phyloP scores from a whole-genome alignment of 192 early-diverging fungal genomes.

The Gamsiella multidivaricata region DNA sequence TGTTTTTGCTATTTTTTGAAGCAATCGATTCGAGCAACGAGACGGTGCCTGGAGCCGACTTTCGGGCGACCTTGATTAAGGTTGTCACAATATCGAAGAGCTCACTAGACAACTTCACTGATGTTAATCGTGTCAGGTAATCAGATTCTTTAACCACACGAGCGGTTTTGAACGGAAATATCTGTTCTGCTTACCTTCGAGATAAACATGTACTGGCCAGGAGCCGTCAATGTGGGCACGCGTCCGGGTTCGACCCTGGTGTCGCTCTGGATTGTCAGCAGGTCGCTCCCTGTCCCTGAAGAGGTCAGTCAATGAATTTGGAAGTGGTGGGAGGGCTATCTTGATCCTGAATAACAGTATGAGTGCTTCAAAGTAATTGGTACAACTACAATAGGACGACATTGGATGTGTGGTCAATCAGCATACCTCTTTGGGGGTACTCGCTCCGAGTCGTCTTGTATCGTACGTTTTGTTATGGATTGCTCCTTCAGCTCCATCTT shows the following conservation, averaged over 20 bases:
- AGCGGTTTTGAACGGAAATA: too few relatives aligned
- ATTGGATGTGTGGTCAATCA: not conserved
- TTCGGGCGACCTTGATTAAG: conserved; percentile 12
- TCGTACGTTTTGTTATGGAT: not conserved
- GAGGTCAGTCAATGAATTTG: conserved; percentile 24
- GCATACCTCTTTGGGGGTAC: not conserved
- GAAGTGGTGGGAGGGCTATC: conserved; percentile 28
- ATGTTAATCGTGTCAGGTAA: too few relatives aligned
- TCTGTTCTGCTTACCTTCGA: conserved; percentile 26
- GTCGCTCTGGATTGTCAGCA: conserved; percentile 19
- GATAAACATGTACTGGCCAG: conserved; percentile 51
- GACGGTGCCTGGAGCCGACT: conserved; percentile 8
- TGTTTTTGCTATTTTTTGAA: conserved; percentile 1
- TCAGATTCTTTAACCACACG: not conserved
- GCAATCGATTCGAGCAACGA: conserved; percentile 36
- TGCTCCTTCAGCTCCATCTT: not conserved
- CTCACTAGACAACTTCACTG: conserved; percentile 42
- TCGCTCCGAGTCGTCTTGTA: not conserved
- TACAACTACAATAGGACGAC: not conserved
- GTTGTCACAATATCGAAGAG: conserved; percentile 33
- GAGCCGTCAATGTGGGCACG: conserved; percentile 39
- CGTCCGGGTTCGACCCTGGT: conserved; percentile 23
- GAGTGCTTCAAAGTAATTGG: not conserved
- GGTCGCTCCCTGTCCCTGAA: conserved; percentile 40
- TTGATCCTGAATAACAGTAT: conserved; percentile 12